Evolutionary conservation across 164 flowering plant species (phyloP), one percentile per base, ranked within the genome.

Genomic region (Magnolia changhungtana): DNA sequence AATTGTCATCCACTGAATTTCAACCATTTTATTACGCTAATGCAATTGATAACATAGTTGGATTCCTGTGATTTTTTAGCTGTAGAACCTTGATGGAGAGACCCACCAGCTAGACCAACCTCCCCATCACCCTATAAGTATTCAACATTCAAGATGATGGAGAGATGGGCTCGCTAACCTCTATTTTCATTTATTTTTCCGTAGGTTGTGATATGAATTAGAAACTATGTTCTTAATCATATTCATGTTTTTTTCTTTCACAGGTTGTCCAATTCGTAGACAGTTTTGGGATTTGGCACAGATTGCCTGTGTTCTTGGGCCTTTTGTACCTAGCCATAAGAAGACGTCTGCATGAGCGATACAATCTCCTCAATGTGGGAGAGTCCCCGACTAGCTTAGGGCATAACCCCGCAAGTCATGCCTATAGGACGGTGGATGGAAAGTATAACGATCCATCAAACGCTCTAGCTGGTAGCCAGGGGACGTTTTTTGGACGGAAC

Each of bases 401-500:
- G 27, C 83, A 51, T 64, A 77, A 84, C 65, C 78, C 83, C 2
- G 75, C 24, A 0, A 81, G 79, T 45, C 75, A 66, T 31, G 75
- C 83, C 1, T 81, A 80, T 31, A 69, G 87, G 58, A 86, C 89
- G 0, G 82, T 82, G 1, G 78, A 86, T 58, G 85, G 84, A 5
- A 74, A 63, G 27, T 86, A 64, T 49, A 84, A 82, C 37, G 84
- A 86, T 74, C 89, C 87, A 20, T 71, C 67, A 16, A 55, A 79
- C 67, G 81, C 74, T 58, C 77, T 5, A 37, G 73, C 74, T 2
- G 87, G 87, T 20, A 82, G 84, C 52, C 68, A 82, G 52, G 85
- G 86, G 2, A 78, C 82, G 19, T 83, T 87, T 69, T 82, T 87
- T 63, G 89, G 89, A 18, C 51, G 89, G 51, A 87, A 87, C 74